Evolutionary conservation across 495 filamentous ascomycete species (phyloP), one percentile per base, ranked within the genome.

Genomic region (Ramalina peruviana): DNA sequence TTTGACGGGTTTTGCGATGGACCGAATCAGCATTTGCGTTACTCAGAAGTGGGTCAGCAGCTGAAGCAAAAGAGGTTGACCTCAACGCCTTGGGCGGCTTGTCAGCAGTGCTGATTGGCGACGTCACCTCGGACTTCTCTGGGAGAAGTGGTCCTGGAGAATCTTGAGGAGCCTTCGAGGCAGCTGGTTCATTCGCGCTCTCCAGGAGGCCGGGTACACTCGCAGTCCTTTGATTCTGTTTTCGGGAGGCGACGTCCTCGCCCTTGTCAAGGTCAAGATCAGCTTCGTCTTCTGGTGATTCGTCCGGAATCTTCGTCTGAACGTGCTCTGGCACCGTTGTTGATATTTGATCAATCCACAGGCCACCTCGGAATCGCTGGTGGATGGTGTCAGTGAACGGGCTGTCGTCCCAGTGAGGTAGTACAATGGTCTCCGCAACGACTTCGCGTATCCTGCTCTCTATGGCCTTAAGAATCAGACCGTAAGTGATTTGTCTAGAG

Each of bases 361-460:
- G 85, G 1, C 93, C 92, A 15, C 88, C 92, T 52, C 92, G 76
- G 71, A 87, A 88, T 23, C 67, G 62, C 58, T 94, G 85, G 40
- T 74, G 65, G 33, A 78, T 66, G 5, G 87, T 95, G 54, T 85
- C 77, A 58, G 83, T 80, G 66, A 97, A 97, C 4, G 92, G 87
- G 2, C 82, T 76, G 62, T 98, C 92, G 51, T 98, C 92, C 86
- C 89, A 97, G 59, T 93, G 86, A 1, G 93, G 93, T 42, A 83
- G 69, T n/a, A 98, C 92, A 9, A 96, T 63, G 15, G 88, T 94
- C 65, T 98, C 92, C 2, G 80, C 86, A 46, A 98, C 72, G 37
- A 96, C 86, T 62, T 95, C 88, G 49, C 89, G 81, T 60, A 98
- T 94, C 21, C 89, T 72, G 55, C 83, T 94, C 63, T 97, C 92